Base-by-base conservation (phyloP, 768 basidiomycete genomes). In the Phylloporus arenicola region DNA sequence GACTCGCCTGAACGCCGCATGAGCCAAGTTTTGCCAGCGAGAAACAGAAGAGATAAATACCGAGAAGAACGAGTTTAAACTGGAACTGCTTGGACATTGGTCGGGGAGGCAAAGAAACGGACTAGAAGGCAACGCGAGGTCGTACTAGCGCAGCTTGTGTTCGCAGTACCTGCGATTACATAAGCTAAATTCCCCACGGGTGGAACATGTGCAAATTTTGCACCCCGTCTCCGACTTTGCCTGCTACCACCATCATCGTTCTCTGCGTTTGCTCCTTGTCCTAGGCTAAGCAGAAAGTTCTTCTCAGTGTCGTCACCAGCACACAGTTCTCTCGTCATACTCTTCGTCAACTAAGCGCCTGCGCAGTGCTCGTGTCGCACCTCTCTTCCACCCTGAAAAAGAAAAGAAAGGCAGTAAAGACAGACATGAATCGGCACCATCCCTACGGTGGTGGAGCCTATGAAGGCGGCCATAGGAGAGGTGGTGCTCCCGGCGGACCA, bases 41-140 rank as follows among this genome's bases (percentile, higher is more conserved):
- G 10, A 2, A 13, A 39, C 4, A 10, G 19, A n/a, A 4, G 12
- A 1, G 27, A 30, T 17, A 13, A 73, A 56, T 54, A 90, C 96
- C 96, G 55, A 97, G 82, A 41, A 97, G 81, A 56, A 97, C 95
- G 58, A 98, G 87, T 70, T 97, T 97, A 76, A 95, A 96, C 71
- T 92, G 90, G 59, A 79, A 88, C 72, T 92, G 90, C 69, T 88
- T 89, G 53, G 91, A 90, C 91, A 93, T 94, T n/a, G 65, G 56
- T 58, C 54, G 57, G 59, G 37, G 52, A 33, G 54, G 47, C 29
- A 45, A 54, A 63, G 57, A 58, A 59, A 49, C 24, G 43, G 48
- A 41, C 37, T 37, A 60, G 7, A 12, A 19, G 42, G n/a, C n/a
- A 30, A 43, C n/a, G 31, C 22, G 31, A 45, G n/a, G 44, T 33